These are phyloP conservation scores for Penicillium palitans DNA, from an alignment of 2,329 filamentous ascomycete species.

Conservation along the genomic window DNA sequence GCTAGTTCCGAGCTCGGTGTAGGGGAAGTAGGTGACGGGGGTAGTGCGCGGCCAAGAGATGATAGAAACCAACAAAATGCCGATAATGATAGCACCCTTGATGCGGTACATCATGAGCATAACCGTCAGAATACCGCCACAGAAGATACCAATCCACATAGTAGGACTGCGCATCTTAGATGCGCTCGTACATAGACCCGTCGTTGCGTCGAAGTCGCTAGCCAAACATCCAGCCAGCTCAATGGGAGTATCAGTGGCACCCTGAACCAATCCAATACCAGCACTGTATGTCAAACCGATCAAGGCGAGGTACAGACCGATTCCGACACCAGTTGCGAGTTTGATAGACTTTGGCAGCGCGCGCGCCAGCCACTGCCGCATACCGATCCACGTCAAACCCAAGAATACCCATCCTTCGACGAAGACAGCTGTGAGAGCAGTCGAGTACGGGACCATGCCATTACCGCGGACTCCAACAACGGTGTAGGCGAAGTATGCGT, in stretches of 20 bases:
- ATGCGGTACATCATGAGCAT: conserved; percentile 82
- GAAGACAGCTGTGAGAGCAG: conserved; percentile 83
- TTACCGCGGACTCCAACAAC: conserved; percentile 76
- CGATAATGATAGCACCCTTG: conserved; percentile 81
- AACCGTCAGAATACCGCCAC: conserved; percentile 76
- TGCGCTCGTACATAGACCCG: conserved; percentile 59
- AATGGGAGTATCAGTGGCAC: conserved; percentile 66
- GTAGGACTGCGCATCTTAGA: conserved; percentile 77
- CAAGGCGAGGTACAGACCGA: conserved; percentile 72
- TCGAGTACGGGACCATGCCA: conserved; percentile 69
- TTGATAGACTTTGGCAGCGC: conserved; percentile 83
- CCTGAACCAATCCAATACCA: conserved; percentile 76
- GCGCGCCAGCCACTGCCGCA: conserved; percentile 85
- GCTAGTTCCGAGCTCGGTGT: conserved; percentile 66
- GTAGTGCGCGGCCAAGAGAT: conserved; percentile 84
- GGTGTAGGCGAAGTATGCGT: conserved; percentile 83
- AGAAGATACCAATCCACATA: conserved; percentile 88
- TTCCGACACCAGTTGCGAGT: conserved; percentile 80
- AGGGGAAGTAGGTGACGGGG: conserved; percentile 76
- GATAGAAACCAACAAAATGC: conserved; percentile 79
- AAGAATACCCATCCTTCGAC: conserved; percentile 87
- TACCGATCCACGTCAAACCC: conserved; percentile 72
- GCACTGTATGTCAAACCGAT: conserved; percentile 72
- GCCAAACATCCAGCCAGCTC: conserved; percentile 73
- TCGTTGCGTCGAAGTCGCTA: conserved; percentile 21